Evolutionary conservation across 2,329 filamentous ascomycete genomes (phyloP).

Genomic region (Cladosporium colombiae): DNA sequence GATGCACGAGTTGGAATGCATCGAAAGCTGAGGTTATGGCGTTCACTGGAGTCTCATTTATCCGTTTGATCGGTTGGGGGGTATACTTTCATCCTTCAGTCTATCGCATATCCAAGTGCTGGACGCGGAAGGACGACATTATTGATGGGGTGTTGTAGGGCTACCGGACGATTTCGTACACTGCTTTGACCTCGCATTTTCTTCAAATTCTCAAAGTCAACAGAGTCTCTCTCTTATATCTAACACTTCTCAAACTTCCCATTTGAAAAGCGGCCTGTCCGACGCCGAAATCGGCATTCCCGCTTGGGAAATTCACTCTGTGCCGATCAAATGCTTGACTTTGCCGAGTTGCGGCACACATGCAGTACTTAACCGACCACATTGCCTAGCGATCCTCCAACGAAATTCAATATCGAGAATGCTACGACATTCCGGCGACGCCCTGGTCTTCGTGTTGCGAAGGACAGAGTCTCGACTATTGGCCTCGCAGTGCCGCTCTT

Average conservation of each 20-base stretch:
- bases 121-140: conserved; percentile 22
- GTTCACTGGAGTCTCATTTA: conserved; percentile 4
- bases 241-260: background rate
- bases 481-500: background rate
- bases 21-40: conserved; percentile 19
- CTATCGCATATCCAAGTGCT: conserved; percentile 27
- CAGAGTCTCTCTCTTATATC: background rate
- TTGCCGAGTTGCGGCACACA: conserved; percentile 9
- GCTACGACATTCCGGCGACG: background rate
- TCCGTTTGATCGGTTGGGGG: background rate
- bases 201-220: background rate
- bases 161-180: background rate
- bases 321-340: conserved; percentile 8
- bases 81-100: background rate
- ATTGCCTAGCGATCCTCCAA: background rate
- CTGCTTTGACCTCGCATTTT: background rate
- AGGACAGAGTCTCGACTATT: background rate
- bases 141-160: background rate
- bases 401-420: background rate
- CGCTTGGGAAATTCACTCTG: background rate
- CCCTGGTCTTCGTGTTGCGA: background rate
- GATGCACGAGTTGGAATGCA: conserved; percentile 25
- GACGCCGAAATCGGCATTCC: background rate
- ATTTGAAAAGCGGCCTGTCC: background rate
- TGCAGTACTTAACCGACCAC: background rate